Conservation (phyloP, 176 grass and related monocot species). For the Lolium multiflorum region DNA sequence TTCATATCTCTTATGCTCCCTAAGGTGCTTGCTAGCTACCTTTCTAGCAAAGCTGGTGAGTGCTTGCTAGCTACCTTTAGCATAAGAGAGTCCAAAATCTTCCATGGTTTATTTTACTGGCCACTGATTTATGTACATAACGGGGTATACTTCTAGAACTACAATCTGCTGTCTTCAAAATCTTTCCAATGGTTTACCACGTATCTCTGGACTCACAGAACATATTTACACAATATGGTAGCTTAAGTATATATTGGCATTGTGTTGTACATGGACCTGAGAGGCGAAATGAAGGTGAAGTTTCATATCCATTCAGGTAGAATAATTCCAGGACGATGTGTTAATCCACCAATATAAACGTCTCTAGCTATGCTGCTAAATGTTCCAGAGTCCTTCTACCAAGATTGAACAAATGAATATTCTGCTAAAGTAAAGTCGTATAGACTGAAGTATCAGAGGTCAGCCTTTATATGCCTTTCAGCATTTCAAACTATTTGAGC, state of each 20-base stretch:
- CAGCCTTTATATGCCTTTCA: constrained; percentile 16
- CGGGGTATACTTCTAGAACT: constrained; percentile 26
- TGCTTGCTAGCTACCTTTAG: not conserved
- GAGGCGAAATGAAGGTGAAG: not conserved
- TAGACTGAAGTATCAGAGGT: not conserved
- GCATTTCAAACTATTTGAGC: constrained; percentile 12
- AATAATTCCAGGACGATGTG: not conserved
- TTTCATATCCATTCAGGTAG: constrained; percentile 28
- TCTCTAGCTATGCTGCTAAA: constrained; percentile 3
- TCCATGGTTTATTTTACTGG: not conserved
- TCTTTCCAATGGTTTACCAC: constrained; percentile 15
- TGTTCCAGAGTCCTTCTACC: not conserved
- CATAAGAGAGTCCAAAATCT: not conserved
- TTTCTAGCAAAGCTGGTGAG: constrained; percentile 28
- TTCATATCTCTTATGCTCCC: not conserved
- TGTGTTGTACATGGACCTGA: constrained; percentile 5
- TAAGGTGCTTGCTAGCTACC: not conserved
- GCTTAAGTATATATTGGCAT: constrained; percentile 1
- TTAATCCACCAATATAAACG: constrained; percentile 8
- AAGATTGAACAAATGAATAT: constrained; percentile 11
- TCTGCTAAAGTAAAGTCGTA: constrained; percentile 28
- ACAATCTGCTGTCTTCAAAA: not conserved
- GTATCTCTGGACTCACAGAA: constrained; percentile 19
- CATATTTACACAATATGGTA: constrained; percentile 14
- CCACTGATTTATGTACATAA: constrained; percentile 8